phyloP scores from a whole-genome alignment of 805 yeast genomes.

The Metschnikowia proteae region DNA sequence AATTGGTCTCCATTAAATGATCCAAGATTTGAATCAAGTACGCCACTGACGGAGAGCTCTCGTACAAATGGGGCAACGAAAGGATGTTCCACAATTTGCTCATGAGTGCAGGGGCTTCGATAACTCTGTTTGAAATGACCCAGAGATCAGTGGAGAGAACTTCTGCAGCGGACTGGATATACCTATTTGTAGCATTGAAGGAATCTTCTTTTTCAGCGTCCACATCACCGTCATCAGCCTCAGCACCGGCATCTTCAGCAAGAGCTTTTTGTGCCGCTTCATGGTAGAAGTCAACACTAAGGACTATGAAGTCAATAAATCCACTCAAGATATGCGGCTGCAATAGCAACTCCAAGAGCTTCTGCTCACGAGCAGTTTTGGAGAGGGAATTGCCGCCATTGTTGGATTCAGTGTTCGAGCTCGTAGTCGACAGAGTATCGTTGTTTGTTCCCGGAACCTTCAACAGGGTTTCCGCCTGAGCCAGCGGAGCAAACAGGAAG shows the following conservation, averaged over 20 bases:
- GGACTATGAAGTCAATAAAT: conserved; percentile 63
- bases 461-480: conserved; percentile 9
- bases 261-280: conserved; percentile 24
- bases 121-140: conserved; percentile 41
- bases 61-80: conserved; percentile 28
- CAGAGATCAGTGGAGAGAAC: conserved; percentile 39
- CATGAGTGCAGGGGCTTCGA: conserved; percentile 40
- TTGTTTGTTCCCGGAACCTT: conserved; percentile 12
- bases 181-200: conserved; percentile 22
- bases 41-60: conserved; percentile 37
- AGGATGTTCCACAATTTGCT: conserved; percentile 41
- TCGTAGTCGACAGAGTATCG: conserved; percentile 33
- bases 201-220: background rate
- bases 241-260: conserved; percentile 10
- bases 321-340: conserved; percentile 70
- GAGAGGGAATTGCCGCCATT: conserved; percentile 17
- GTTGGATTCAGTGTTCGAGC: conserved; percentile 29
- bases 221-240: background rate
- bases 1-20: conserved; percentile 65
- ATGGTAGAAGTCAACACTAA: conserved; percentile 44
- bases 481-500: conserved; percentile 27
- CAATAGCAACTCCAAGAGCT: conserved; percentile 72
- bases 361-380: conserved; percentile 40
- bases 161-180: conserved; percentile 39
- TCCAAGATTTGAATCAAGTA: conserved; percentile 65